Conservation (phyloP, 208 protist species). For the Wallacemonas sp. region DNA sequence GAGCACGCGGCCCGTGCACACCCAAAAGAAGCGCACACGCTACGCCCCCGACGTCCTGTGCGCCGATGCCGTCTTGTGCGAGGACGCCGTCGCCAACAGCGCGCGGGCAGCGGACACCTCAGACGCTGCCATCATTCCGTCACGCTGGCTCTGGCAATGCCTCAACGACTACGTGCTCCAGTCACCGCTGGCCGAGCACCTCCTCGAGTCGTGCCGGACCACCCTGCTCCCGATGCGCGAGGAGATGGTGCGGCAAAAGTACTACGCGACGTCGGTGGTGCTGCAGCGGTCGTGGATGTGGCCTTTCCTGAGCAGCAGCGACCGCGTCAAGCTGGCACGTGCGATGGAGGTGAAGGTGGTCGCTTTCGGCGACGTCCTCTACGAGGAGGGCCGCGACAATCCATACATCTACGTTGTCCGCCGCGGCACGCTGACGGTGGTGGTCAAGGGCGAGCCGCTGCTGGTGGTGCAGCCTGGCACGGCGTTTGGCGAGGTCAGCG, state of each 20-base stretch:
- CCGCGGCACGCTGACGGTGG: constrained; percentile 57
- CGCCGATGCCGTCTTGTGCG: constrained; percentile 73
- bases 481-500: constrained; percentile 81
- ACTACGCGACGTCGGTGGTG: constrained; percentile 72
- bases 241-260: constrained; percentile 61
- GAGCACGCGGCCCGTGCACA: constrained; percentile 34
- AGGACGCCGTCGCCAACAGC: constrained; percentile 58
- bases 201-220: constrained; percentile 56
- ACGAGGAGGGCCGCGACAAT: constrained; percentile 61
- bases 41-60: constrained; percentile 63
- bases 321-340: constrained; percentile 75
- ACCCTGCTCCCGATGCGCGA: constrained; percentile 54
- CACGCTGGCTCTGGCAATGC: constrained; percentile 83
- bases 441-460: constrained; percentile 71
- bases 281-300: constrained; percentile 89
- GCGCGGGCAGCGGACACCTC: constrained; percentile 47
- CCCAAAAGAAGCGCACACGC: constrained; percentile 35
- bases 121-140: constrained; percentile 77
- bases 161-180: constrained; percentile 50
- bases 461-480: constrained; percentile 60
- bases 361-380: constrained; percentile 72
- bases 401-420: constrained; percentile 85
- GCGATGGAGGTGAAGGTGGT: constrained; percentile 73
- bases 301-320: constrained; percentile 64
- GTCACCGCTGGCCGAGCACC: constrained; percentile 26